Conservation (phyloP, 768 basidiomycete species). For the Rhodosporidiobolus odoratus region DNA sequence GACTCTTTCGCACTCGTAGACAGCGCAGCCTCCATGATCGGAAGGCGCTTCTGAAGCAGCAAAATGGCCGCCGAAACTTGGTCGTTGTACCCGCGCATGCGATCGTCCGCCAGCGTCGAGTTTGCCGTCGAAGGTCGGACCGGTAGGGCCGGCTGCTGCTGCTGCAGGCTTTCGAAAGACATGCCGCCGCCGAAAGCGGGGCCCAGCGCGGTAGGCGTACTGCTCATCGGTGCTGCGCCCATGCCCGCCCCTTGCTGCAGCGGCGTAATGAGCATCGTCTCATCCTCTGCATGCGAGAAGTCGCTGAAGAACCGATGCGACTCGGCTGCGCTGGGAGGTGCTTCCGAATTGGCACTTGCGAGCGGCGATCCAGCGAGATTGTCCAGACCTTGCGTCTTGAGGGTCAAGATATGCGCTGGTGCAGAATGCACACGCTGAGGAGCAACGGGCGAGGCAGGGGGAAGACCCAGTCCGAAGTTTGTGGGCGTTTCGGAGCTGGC, state of each 20-base stretch:
- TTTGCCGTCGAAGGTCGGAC: background rate
- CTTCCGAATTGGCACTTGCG: constrained; percentile 12
- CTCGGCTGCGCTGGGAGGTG: constrained; percentile 10
- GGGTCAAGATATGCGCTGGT: constrained; percentile 28
- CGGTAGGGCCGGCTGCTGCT: background rate
- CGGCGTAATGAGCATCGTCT: background rate
- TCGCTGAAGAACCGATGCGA: constrained; percentile 7
- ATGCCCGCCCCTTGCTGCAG: background rate
- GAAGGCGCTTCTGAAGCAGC: constrained; percentile 28
- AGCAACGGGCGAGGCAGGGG: background rate
- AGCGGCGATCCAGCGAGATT: background rate
- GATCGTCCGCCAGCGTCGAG: background rate
- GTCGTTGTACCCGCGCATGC: constrained; percentile 21
- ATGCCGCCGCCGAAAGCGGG: background rate
- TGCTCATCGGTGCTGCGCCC: background rate
- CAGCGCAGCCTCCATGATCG: constrained; percentile 37
- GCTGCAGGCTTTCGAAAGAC: constrained; percentile 5
- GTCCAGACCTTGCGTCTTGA: constrained; percentile 13
- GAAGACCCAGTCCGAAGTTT: constrained; percentile 17
- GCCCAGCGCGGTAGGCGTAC: background rate
- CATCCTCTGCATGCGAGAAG: background rate
- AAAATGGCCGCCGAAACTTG: constrained; percentile 20
- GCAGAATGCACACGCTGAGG: constrained; percentile 32
- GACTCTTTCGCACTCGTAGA: constrained; percentile 20
- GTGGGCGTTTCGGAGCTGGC: background rate